These are phyloP conservation scores for Leishmania martiniquensis DNA, from an alignment of 208 protist genomes.

Conservation along the genomic window DNA sequence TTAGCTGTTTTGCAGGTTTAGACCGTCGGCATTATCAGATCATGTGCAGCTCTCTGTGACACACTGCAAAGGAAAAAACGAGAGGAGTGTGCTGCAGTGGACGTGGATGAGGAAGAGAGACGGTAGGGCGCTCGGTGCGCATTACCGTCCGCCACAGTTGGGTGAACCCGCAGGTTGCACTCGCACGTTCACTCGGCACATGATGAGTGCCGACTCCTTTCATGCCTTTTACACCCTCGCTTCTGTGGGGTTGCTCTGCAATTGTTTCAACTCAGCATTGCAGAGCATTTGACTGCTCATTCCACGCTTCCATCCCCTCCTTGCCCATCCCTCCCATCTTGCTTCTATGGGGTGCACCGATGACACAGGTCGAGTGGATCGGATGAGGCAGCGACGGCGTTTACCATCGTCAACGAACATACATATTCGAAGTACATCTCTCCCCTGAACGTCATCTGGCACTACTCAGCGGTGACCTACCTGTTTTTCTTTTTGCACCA, in stretches of 20 bases:
- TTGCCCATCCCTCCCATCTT: neutral
- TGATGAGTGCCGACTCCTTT: neutral
- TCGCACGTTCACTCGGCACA: neutral
- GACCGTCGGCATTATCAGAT: neutral
- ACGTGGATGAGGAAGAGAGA: neutral
- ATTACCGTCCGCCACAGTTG: neutral
- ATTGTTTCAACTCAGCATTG: neutral
- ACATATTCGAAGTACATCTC: neutral
- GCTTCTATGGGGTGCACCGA: neutral
- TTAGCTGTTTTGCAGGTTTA: neutral
- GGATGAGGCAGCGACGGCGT: neutral
- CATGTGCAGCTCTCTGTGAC: neutral
- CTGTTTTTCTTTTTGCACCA: neutral
- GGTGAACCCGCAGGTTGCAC: neutral
- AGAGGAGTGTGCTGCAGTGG: neutral
- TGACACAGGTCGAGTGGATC: neutral
- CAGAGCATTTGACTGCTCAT: constrained; percentile 4
- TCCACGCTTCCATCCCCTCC: constrained; percentile 6
- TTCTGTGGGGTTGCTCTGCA: neutral
- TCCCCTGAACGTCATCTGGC: neutral
- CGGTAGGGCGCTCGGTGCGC: neutral
- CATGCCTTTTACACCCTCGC: neutral
- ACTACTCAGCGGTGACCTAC: neutral
- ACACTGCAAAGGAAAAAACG: neutral
- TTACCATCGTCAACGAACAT: neutral